These are phyloP conservation scores for Patellifolia procumbens DNA, from an alignment of 179 eudicot genomes.

Conservation along the genomic window DNA sequence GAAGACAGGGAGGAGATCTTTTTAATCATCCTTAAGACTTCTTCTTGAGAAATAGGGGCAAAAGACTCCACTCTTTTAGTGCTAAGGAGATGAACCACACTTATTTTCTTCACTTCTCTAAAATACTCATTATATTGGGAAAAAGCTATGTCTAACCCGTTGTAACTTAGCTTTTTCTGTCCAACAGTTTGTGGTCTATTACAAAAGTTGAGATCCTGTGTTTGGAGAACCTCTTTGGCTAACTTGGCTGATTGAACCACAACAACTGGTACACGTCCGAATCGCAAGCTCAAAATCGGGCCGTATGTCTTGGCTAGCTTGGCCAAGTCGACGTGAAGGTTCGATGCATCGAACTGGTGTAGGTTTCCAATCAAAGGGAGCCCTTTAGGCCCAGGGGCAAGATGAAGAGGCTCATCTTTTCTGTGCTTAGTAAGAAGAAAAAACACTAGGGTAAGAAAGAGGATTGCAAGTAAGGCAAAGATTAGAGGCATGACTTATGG, in stretches of 20 bases:
- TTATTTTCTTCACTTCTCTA: conserved; percentile 27
- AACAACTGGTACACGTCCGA: conserved; percentile 21
- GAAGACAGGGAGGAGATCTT: conserved; percentile 16
- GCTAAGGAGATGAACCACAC: conserved; percentile 28
- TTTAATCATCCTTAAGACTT: conserved; percentile 20
- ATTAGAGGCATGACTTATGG: too few relatives aligned
- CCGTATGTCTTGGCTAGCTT: conserved; percentile 33
- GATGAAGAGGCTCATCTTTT: neutral
- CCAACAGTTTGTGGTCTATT: conserved; percentile 25
- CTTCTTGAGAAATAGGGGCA: conserved; percentile 23
- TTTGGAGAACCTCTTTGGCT: conserved; percentile 32
- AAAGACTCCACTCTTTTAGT: conserved; percentile 29
- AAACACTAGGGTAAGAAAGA: too few relatives aligned
- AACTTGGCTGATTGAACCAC: conserved; percentile 31
- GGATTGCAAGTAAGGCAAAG: too few relatives aligned
- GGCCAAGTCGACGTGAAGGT: conserved; percentile 21
- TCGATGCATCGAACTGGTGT: conserved; percentile 20
- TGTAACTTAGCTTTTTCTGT: conserved; percentile 22
- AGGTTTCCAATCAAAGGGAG: conserved; percentile 36
- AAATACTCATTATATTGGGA: conserved; percentile 16
- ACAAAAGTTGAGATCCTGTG: conserved; percentile 35
- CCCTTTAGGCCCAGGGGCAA: conserved; percentile 35
- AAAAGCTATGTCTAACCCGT: conserved; percentile 28
- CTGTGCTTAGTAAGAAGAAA: neutral
- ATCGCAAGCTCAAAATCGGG: conserved; percentile 22